phyloP scores from a whole-genome alignment of 345 rosid species.

The Pistacia integerrima region DNA sequence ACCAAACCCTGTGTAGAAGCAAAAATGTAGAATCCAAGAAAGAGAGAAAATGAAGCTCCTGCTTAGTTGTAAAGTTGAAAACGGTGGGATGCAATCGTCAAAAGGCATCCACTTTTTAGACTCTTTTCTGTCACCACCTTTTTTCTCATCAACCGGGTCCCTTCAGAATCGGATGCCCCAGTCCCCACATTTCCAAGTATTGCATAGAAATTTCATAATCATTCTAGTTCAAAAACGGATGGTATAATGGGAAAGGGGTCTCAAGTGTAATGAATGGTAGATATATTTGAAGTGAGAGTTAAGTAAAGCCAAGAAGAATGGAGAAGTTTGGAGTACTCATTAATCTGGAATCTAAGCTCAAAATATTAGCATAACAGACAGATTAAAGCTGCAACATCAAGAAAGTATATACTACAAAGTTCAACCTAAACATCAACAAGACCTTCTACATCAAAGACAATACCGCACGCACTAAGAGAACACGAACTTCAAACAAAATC shows the following conservation, averaged over 20 bases:
- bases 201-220: not conserved
- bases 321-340: not conserved
- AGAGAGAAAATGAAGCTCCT: not conserved
- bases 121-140: not conserved
- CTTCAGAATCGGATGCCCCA: not conserved
- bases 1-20: not conserved
- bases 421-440: constrained; percentile 9
- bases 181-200: too few species aligned
- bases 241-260: not conserved
- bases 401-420: constrained; percentile 14
- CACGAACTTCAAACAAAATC: constrained; percentile 3
- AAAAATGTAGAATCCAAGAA: not conserved
- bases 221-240: not conserved
- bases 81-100: constrained; percentile 6
- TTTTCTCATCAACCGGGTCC: constrained; percentile 4
- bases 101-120: not conserved
- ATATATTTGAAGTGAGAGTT: not conserved
- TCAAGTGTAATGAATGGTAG: not conserved
- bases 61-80: constrained; percentile 24
- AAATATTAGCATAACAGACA: not conserved
- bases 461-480: not conserved
- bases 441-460: constrained; percentile 8
- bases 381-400: constrained; percentile 2
- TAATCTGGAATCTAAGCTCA: not conserved
- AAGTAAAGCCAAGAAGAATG: not conserved